Percentiles rank a stretch among this genome's conserved stretches.
Conservation (phyloP, 2,329 filamentous ascomycete species). For the Westerdykella sp. region DNA sequence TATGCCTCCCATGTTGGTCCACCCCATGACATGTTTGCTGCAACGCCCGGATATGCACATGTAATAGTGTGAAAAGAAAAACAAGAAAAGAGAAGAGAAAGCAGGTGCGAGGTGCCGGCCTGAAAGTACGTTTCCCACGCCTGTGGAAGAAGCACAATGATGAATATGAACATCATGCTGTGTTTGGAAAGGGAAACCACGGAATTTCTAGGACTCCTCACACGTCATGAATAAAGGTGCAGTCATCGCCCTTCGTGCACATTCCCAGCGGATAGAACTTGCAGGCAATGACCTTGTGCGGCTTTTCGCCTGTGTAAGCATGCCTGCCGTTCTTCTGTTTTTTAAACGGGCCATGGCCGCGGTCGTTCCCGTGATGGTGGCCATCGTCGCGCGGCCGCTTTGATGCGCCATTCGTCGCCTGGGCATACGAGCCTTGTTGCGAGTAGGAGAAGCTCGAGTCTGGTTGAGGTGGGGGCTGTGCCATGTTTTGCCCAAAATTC, state of each 20-base stretch:
- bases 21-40: too few species aligned
- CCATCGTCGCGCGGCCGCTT: constrained; percentile 34
- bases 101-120: too few species aligned
- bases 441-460: background rate
- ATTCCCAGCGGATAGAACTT: constrained; percentile 65
- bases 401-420: constrained; percentile 25
- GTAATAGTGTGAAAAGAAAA: constrained; percentile 6
- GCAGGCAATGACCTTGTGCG: constrained; percentile 48
- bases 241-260: constrained; percentile 66
- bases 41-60: constrained; percentile 18
- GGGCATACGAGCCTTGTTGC: constrained; percentile 7
- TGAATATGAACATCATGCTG: too few species aligned
- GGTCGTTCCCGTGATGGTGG: constrained; percentile 15
- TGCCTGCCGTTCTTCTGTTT: constrained; percentile 38
- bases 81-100: constrained; percentile 12
- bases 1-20: too few species aligned
- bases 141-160: too few species aligned
- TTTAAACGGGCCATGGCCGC: constrained; percentile 11
- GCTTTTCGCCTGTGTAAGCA: constrained; percentile 46
- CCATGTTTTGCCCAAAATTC: constrained; percentile 4
- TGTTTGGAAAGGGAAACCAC: too few species aligned
- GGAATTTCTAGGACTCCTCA: background rate
- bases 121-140: too few species aligned
- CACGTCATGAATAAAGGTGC: constrained; percentile 64
- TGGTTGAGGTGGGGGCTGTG: constrained; percentile 7